These are phyloP conservation scores for Wickerhamomyces hampshirensis DNA, from an alignment of 805 yeast genomes.

Conservation along the genomic window DNA sequence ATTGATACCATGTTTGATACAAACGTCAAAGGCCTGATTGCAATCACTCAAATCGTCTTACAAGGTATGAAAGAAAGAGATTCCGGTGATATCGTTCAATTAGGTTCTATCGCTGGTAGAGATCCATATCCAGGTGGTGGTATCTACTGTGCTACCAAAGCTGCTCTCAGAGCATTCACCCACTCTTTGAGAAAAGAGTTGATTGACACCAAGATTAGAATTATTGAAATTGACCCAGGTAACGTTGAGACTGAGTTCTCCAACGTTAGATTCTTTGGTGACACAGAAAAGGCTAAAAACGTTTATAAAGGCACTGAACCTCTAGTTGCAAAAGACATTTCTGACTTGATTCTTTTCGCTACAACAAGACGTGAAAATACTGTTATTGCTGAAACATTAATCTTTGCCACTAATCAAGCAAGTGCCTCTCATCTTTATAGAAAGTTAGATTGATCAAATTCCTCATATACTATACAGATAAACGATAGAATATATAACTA, in stretches of 20 bases:
- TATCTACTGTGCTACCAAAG: slow-evolving; percentile 72
- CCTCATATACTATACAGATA: no score
- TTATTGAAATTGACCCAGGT: slow-evolving; percentile 65
- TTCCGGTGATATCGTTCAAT: slow-evolving; percentile 68
- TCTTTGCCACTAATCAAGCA: slow-evolving; percentile 86
- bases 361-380: slow-evolving; percentile 55
- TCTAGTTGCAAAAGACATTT: slow-evolving; percentile 47
- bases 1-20: slow-evolving; percentile 77
- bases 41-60: slow-evolving; percentile 74
- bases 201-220: slow-evolving; percentile 61
- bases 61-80: slow-evolving; percentile 67
- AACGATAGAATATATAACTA: no score
- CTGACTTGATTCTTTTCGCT: slow-evolving; percentile 35
- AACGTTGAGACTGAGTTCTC: slow-evolving; percentile 67
- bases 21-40: slow-evolving; percentile 81
- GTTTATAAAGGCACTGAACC: slow-evolving; percentile 57
- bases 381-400: slow-evolving; percentile 69
- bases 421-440: slow-evolving; percentile 46
- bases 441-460: slow-evolving; percentile 48
- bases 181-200: slow-evolving; percentile 71
- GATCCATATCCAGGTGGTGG: slow-evolving; percentile 79
- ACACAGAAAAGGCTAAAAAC: slow-evolving; percentile 44
- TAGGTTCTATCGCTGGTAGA: slow-evolving; percentile 81
- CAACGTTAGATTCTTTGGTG: slow-evolving; percentile 55
- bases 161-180: slow-evolving; percentile 69